phyloP scores from a whole-genome alignment of 2,329 filamentous ascomycete species.

The Orbilia blumenaviensis region DNA sequence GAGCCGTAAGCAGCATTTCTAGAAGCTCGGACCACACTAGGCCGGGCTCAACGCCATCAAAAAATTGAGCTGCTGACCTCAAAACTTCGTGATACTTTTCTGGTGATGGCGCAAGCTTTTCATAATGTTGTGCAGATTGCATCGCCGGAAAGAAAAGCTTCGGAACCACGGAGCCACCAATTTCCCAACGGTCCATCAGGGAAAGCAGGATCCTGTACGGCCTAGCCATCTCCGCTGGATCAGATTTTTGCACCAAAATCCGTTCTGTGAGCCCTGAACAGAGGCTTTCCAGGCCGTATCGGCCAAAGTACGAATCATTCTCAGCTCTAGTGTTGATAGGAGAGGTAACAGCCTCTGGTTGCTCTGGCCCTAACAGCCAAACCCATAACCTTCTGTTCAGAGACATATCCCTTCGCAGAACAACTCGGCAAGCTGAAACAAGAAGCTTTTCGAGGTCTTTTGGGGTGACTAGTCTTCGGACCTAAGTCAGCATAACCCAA shows the following conservation, averaged over 20 bases:
- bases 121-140: conserved; percentile 79
- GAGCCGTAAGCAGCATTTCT: conserved; percentile 68
- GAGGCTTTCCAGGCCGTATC: conserved; percentile 77
- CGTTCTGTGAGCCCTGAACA: conserved; percentile 78
- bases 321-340: conserved; percentile 57
- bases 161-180: conserved; percentile 87
- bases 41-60: conserved; percentile 94
- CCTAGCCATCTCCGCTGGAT: conserved; percentile 75
- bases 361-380: conserved; percentile 87
- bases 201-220: conserved; percentile 93
- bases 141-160: conserved; percentile 88
- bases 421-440: conserved; percentile 83
- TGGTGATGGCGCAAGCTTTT: conserved; percentile 71
- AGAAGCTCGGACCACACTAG: conserved; percentile 88
- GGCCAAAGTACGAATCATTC: conserved; percentile 82
- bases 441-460: conserved; percentile 84
- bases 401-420: conserved; percentile 93
- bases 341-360: conserved; percentile 58
- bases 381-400: conserved; percentile 93
- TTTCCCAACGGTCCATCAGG: conserved; percentile 98
- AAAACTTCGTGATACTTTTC: conserved; percentile 84
- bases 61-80: conserved; percentile 92
- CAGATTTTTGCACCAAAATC: conserved; percentile 69
- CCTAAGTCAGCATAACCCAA: not conserved
- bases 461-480: conserved; percentile 63